Percentiles rank a stretch among this genome's conserved stretches.
Evolutionary conservation across 228 moss, liverwort and hornwort genomes (phyloP).

Genomic region (Sphagnum magellanicum): DNA sequence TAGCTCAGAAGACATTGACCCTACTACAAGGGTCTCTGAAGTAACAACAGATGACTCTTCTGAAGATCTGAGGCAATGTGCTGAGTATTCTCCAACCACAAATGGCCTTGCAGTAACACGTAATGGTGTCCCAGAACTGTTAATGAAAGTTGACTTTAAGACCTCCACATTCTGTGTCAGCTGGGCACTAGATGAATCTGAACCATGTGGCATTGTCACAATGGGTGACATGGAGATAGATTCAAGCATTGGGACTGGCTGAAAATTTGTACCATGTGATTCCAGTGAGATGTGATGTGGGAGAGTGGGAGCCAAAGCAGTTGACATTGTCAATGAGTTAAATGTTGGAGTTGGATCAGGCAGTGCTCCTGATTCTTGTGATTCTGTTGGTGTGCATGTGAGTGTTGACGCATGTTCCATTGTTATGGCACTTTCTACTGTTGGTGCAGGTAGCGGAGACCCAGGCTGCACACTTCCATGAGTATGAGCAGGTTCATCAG

Average conservation of each 20-base stretch:
- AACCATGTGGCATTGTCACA: neutral
- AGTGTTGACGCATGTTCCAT: neutral
- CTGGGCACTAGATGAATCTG: conserved; percentile 7
- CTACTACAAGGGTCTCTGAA: neutral
- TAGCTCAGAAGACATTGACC: conserved; percentile 1
- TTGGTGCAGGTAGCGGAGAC: neutral
- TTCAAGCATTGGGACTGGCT: neutral
- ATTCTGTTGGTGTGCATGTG: neutral
- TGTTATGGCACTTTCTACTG: neutral
- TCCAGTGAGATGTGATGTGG: neutral
- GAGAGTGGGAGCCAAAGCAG: neutral
- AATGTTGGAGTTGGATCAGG: neutral
- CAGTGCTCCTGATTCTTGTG: neutral
- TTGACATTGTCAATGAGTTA: neutral
- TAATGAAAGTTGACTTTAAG: conserved; percentile 5
- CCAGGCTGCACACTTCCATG: neutral
- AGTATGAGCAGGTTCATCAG: neutral
- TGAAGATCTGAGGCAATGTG: conserved; percentile 10
- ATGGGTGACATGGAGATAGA: neutral
- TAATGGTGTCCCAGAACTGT: conserved; percentile 1
- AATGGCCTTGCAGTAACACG: conserved; percentile 7
- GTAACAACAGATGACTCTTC: conserved; percentile 5
- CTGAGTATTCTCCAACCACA: conserved; percentile 8
- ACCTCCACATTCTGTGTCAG: conserved; percentile 10
- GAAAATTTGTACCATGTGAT: neutral